Conservation (phyloP, 495 filamentous ascomycete genomes). For the Parachaetomium inaequale region DNA sequence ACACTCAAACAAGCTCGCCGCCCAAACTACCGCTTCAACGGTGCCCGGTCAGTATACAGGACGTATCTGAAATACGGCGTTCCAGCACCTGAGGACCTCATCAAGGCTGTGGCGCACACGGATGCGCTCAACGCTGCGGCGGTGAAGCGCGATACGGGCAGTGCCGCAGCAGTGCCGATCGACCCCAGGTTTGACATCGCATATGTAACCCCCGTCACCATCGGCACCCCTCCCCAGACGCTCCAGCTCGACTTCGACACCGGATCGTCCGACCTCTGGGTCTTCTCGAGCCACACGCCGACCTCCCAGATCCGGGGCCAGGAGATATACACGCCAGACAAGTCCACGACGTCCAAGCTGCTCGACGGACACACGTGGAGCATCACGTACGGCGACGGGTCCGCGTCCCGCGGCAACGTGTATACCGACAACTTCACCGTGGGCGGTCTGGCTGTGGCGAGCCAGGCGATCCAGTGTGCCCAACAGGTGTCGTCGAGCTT, state of each 20-base stretch:
- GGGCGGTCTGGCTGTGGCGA: constrained; percentile 56
- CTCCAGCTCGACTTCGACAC: constrained; percentile 73
- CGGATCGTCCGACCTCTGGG: constrained; percentile 72
- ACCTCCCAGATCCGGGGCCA: constrained; percentile 45
- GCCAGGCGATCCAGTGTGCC: constrained; percentile 70
- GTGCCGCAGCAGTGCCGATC: constrained; percentile 52
- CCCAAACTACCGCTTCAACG: constrained; percentile 44
- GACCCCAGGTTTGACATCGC: constrained; percentile 54
- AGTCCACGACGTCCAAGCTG: constrained; percentile 45
- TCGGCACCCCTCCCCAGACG: constrained; percentile 58
- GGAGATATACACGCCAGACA: constrained; percentile 54
- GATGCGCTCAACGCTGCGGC: background rate
- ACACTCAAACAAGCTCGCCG: constrained; percentile 54
- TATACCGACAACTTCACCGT: constrained; percentile 69
- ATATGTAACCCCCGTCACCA: constrained; percentile 64
- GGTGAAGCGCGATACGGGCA: constrained; percentile 40
- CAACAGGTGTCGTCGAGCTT: constrained; percentile 60
- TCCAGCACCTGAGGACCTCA: constrained; percentile 34
- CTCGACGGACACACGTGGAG: constrained; percentile 56
- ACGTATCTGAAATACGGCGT: constrained; percentile 61
- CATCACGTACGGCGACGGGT: constrained; percentile 71
- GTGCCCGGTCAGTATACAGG: constrained; percentile 53
- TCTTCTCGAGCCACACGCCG: constrained; percentile 35
- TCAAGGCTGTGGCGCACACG: constrained; percentile 38
- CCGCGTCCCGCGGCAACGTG: constrained; percentile 60